Conservation (phyloP, 805 yeast species). For the Sungouiella blattae region DNA sequence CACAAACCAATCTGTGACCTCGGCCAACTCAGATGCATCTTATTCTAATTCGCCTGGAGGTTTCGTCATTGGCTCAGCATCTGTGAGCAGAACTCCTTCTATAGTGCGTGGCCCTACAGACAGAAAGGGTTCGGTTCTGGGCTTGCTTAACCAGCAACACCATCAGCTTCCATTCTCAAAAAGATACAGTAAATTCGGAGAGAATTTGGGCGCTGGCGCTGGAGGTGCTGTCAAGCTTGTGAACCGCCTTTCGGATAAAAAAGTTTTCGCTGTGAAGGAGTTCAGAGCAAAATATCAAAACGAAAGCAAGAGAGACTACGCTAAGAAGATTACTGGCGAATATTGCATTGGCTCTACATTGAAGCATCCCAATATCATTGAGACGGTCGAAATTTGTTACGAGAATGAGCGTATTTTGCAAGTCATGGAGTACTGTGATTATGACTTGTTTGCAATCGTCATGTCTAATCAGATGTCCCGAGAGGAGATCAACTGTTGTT, state of each 20-base stretch:
- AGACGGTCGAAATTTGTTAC: slow-evolving; percentile 86
- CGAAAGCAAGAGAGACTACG: slow-evolving; percentile 81
- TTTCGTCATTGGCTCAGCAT: slow-evolving; percentile 17
- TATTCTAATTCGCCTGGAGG: slow-evolving; percentile 32
- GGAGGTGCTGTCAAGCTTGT: slow-evolving; percentile 86
- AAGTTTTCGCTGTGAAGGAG: slow-evolving; percentile 88
- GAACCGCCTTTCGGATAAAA: slow-evolving; percentile 59
- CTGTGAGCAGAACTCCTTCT: slow-evolving; percentile 30
- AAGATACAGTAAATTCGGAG: slow-evolving; percentile 78
- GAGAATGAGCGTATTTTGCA: slow-evolving; percentile 84
- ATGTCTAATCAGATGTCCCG: slow-evolving; percentile 86
- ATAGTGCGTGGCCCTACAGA: slow-evolving; percentile 29
- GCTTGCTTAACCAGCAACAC: slow-evolving; percentile 21
- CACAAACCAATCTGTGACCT: slow-evolving; percentile 35
- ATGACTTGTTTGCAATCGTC: slow-evolving; percentile 88
- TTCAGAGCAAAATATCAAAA: slow-evolving; percentile 71
- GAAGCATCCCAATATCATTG: slow-evolving; percentile 85
- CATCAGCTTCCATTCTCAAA: slow-evolving; percentile 59
- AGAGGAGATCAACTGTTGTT: slow-evolving; percentile 82
- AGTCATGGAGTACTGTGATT: slow-evolving; percentile 94
- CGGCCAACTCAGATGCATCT: slow-evolving; percentile 30
- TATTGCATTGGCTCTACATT: slow-evolving; percentile 90
- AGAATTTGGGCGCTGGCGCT: slow-evolving; percentile 89
- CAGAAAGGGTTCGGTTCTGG: slow-evolving; percentile 35
- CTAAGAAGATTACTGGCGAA: slow-evolving; percentile 89